Conservation (phyloP, 2,329 filamentous ascomycete species). For the Furcasterigmium furcatum region DNA sequence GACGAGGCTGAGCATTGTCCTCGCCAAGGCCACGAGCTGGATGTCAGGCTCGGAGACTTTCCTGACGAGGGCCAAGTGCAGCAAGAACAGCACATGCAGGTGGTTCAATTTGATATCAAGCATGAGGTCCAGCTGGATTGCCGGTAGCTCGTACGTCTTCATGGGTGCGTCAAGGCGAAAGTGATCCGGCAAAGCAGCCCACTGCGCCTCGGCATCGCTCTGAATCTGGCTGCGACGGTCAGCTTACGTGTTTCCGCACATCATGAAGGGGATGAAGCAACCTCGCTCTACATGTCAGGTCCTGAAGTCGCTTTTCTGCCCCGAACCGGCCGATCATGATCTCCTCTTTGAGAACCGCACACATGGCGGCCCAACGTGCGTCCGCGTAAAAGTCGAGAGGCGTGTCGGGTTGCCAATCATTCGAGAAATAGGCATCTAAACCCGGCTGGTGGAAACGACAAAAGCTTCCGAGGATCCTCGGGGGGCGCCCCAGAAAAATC, state of each 20-base stretch:
- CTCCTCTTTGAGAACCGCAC: constrained; percentile 7
- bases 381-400: constrained; percentile 8
- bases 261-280: background rate
- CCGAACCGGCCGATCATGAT: constrained; percentile 5
- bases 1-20: constrained; percentile 4
- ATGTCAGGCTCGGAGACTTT: constrained; percentile 2
- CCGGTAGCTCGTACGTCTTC: constrained; percentile 4
- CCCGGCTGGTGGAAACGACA: constrained; percentile 27
- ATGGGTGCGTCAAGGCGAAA: constrained; percentile 7
- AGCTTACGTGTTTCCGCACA: too few relatives aligned
- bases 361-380: constrained; percentile 7
- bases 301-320: background rate
- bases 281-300: constrained; percentile 4
- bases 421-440: background rate
- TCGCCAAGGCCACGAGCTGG: constrained; percentile 5
- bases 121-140: constrained; percentile 5
- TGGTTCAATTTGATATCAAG: constrained; percentile 6
- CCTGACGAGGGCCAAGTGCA: constrained; percentile 5
- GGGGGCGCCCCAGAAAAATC: constrained; percentile 46
- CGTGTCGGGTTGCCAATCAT: constrained; percentile 4
- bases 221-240: constrained; percentile 1
- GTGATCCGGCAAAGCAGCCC: constrained; percentile 4
- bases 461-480: constrained; percentile 38
- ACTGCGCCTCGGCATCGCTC: constrained; percentile 3
- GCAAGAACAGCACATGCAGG: constrained; percentile 6